phyloP scores from a whole-genome alignment of 2,329 filamentous ascomycete species.

The Claviceps quebecensis region DNA sequence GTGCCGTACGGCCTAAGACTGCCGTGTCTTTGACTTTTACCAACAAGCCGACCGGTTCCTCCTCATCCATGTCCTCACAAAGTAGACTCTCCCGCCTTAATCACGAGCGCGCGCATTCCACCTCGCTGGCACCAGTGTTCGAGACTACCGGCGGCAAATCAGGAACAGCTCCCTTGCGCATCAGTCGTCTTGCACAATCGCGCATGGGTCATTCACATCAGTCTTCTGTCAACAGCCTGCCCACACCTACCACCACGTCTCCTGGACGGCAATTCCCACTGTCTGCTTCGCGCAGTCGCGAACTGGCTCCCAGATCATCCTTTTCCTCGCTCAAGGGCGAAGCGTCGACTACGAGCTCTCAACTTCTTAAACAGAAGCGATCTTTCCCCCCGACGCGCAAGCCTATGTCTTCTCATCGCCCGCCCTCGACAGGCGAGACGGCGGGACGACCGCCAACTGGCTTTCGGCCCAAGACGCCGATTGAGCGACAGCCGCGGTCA shows the following conservation, averaged over 20 bases:
- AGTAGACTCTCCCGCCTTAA: slow-evolving; percentile 71
- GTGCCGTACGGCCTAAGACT: slow-evolving; percentile 57
- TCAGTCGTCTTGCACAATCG: slow-evolving; percentile 48
- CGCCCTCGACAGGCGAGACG: slow-evolving; percentile 43
- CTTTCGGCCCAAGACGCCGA: slow-evolving; percentile 56
- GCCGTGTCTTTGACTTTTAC: slow-evolving; percentile 85
- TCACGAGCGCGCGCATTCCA: slow-evolving; percentile 56
- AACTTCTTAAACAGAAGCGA: slow-evolving; percentile 50
- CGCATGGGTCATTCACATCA: slow-evolving; percentile 55
- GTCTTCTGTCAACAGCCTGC: slow-evolving; percentile 51
- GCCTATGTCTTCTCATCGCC: slow-evolving; percentile 36
- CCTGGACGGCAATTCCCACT: slow-evolving; percentile 39
- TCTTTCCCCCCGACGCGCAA: slow-evolving; percentile 50
- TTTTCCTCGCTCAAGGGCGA: slow-evolving; percentile 40
- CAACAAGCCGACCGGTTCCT: slow-evolving; percentile 44
- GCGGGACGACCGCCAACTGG: slow-evolving; percentile 33
- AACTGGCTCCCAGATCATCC: slow-evolving; percentile 42
- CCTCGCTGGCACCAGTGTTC: slow-evolving; percentile 77
- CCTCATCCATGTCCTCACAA: slow-evolving; percentile 18
- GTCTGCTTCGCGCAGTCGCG: slow-evolving; percentile 46
- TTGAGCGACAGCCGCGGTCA: slow-evolving; percentile 43
- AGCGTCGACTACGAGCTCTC: slow-evolving; percentile 50
- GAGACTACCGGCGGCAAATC: slow-evolving; percentile 76
- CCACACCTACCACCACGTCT: slow-evolving; percentile 45
- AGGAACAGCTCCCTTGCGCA: slow-evolving; percentile 36